These are phyloP conservation scores for Roridomyces roridus DNA, from an alignment of 768 basidiomycete genomes.

Conservation along the genomic window DNA sequence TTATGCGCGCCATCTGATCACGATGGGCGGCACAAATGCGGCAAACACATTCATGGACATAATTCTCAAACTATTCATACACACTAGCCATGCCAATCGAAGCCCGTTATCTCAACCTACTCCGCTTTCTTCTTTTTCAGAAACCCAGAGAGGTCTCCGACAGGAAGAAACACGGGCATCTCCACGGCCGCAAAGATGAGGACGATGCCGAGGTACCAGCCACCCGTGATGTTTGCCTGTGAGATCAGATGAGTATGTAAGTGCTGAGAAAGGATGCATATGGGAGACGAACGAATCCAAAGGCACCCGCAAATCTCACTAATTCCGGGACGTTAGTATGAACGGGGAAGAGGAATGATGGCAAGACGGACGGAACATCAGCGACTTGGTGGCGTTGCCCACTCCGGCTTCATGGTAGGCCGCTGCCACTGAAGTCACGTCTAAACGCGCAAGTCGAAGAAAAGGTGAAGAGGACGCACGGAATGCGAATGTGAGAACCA, in stretches of 20 bases:
- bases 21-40: no score
- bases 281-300: conserved; percentile 15
- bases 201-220: conserved; percentile 21
- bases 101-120: no score
- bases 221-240: conserved; percentile 12
- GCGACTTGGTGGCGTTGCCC: conserved; percentile 10
- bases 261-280: not conserved
- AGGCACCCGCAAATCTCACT: conserved; percentile 22
- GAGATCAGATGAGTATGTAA: not conserved
- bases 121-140: conserved; percentile 11
- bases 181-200: conserved; percentile 21
- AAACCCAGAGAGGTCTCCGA: conserved; percentile 22
- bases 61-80: no score
- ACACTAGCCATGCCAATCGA: no score
- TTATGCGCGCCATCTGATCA: no score
- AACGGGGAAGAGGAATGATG: not conserved
- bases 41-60: no score
- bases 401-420: conserved; percentile 5
- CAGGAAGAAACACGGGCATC: conserved; percentile 18
- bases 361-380: conserved; percentile 8
- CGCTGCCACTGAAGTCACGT: not conserved
- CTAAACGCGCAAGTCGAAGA: not conserved
- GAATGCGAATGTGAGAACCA: conserved; percentile 14
- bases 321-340: not conserved
- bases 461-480: not conserved